Evolutionary conservation across 2,329 filamentous ascomycete genomes (phyloP), one percentile per base, ranked within the genome.

Genomic region (Penicillium sclerotiorum): DNA sequence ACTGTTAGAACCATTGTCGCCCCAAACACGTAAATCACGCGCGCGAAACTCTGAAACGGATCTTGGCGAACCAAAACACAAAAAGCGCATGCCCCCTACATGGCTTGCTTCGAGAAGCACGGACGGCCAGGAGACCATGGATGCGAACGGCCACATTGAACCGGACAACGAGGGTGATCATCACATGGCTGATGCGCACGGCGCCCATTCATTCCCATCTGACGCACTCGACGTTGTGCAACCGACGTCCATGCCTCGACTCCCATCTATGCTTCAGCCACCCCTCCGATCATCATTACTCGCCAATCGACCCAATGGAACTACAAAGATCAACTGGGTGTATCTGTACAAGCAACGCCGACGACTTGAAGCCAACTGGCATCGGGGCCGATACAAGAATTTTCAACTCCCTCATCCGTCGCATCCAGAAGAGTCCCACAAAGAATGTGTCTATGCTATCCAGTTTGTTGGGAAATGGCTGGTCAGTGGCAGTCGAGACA

Each of bases 371-470:
- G 84, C 87, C 7, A 97, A 99, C 67, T 99, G 94, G 94, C 85
- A 90, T 51, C 80, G 85, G 17, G 92, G 89, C 4, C 87, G 85
- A 50, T 96, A 82, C 67, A 84, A 80, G 3, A 95, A 92, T 56
- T 97, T 97, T 63, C 90, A 95, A 67, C 80, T 99, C 1, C 94
- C 94, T 0, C 90, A 96, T 63, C 91, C 91, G 0, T 80, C 84
- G 30, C 80, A 91, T 62, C 84, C 85, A 1, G 80, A 89, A 25
- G 93, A 97, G 67, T 90, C 89, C 1, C 94, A 99, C 66, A 81
- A 80, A 17, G 93, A 97, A 66, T 97, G 92, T 68, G 91, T 99
- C 11, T 99, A 99, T 71, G 93, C 90, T 2, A 85, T 99, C 45
- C 93, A 99, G 68, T 95, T 93, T 64, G 87, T 87, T 46, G 81